Base-by-base conservation (phyloP, 129 eudicot genomes). In the Artemisia tridentata region DNA sequence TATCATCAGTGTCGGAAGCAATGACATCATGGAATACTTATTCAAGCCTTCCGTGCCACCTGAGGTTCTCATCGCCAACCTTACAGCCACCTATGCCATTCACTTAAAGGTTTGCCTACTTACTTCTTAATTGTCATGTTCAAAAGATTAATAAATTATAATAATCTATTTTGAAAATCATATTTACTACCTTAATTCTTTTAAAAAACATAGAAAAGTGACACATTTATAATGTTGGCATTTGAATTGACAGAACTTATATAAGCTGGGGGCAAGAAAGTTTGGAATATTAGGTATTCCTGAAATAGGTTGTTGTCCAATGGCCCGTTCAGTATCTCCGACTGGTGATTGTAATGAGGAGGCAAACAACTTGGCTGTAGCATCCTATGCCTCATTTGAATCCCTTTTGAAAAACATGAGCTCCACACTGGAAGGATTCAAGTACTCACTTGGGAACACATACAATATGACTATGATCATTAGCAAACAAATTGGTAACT, bases 1-100 rank as follows among this genome's bases (percentile, higher is more conserved):
- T 83, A 78, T 84, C 70, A 62, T 84, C 21, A 81, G 89, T 43
- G 70, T 72, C 23, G 89, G 89, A 78, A 78, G 86, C 81, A 84
- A 84, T 69, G 86, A 84, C 80, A 45, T 84, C 46, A 72, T 78
- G 74, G 65, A 62, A 53, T 75, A 74, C 60, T 3, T 38, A 7
- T 34, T 20, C 55, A 41, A 25, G 57, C 51, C 5, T 64, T 10
- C 23, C 17, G 20, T 27, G 34, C 14, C 84, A 2, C 72, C 75
- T 2, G 63, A 65, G 13, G 48, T 31, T 10, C 61, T 77, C 53
- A 60, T 84, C 53, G 50, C 43, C 58, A 75, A 74, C 50, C 76
- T 81, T 75, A 69, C 66, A 9, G 69, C 54, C 71, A 56, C 69
- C 63, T 84, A 74, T 31, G 69, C 86, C 74, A 54, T 2, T 14